phyloP scores from a whole-genome alignment of 2,329 filamentous ascomycete genomes.

The Cadophora sp. region DNA sequence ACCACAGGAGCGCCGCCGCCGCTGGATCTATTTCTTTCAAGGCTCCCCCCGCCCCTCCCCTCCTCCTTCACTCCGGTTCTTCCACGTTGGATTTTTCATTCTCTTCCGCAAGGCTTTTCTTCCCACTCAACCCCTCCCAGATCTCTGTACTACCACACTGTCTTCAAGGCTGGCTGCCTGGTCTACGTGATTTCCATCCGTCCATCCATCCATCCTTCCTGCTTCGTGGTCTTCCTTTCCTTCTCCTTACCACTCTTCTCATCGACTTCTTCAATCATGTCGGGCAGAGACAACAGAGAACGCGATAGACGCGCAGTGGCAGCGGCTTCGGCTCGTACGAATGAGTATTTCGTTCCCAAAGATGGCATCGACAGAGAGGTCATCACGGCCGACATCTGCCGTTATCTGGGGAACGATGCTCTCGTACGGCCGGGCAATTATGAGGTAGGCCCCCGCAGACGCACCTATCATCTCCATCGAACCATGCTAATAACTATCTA shows the following conservation, averaged over 20 bases:
- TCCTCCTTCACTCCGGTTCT: conserved; percentile 21
- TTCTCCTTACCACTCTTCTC: conserved; percentile 42
- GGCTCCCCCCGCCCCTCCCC: conserved; percentile 33
- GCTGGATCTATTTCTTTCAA: conserved; percentile 41
- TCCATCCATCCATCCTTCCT: conserved; percentile 40
- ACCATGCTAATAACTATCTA: conserved; percentile 41
- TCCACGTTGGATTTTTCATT: conserved; percentile 26
- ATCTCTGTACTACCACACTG: conserved; percentile 40
- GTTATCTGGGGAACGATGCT: conserved; percentile 83
- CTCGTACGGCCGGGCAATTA: conserved; percentile 77
- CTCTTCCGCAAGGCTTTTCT: neutral
- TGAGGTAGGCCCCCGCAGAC: conserved; percentile 61
- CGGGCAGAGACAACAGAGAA: conserved; percentile 36
- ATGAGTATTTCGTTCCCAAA: conserved; percentile 81
- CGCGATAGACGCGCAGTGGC: conserved; percentile 43
- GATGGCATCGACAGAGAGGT: conserved; percentile 85
- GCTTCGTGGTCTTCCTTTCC: conserved; percentile 40
- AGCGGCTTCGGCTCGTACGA: conserved; percentile 60
- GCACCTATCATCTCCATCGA: conserved; percentile 1
- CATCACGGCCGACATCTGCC: conserved; percentile 84
- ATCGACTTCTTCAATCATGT: conserved; percentile 39
- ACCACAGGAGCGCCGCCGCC: conserved; percentile 13
- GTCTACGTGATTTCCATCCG: conserved; percentile 44
- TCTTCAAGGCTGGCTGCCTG: conserved; percentile 45
- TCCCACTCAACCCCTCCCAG: conserved; percentile 18